Base-by-base conservation (phyloP, 1,139 yeast species). In the Magnusiomyces fungicola region DNA sequence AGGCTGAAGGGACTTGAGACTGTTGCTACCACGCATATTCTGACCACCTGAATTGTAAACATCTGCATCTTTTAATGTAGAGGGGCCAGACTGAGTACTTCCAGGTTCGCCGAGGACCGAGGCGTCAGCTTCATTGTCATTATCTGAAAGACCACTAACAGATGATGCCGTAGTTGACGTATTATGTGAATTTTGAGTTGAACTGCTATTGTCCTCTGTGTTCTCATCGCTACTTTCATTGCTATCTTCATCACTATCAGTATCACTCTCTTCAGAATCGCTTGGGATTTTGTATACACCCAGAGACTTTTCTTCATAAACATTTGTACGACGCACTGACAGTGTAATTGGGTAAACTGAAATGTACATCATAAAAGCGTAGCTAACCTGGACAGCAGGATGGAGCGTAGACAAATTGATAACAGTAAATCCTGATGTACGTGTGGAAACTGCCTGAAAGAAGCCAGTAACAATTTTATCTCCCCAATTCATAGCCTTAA, bases 361-460 rank as follows among this genome's bases (percentile, higher is more conserved):
- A 27, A 92, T 88, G 69, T 92, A 92, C 98, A 92, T 92, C 97
- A 92, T 90, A 55, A 92, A 75, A 81, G 88, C 76, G 64, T 92
- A 92, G 60, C 95, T 82, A 37, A 92, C 95, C 65, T 88, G 96
- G 44, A 90, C 86, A 0, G 96, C 95, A 0, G 96, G 90, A 61
- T 89, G 95, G 47, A 92, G 71, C 43, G 67, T 64, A 2, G 87
- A 71, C 40, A 92, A 67, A 65, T 84, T 81, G 33, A 90, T 76
- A 37, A 84, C 82, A 0, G 84, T 60, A 57, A 90, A 83, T 0
- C 98, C 98, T 0, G 96, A 95, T 0, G 97, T 92, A 70, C 98
- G 79, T 0, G 97, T 89, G 49, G 92, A 78, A 47, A 90, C 78
- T 0, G 97, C 95, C 65, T 90, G 97, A 64, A 81, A 92, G 39